Evolutionary conservation across 1,139 yeast genomes (phyloP), one percentile per base, ranked within the genome.

Genomic region (Debaryomyces singareniensis): DNA sequence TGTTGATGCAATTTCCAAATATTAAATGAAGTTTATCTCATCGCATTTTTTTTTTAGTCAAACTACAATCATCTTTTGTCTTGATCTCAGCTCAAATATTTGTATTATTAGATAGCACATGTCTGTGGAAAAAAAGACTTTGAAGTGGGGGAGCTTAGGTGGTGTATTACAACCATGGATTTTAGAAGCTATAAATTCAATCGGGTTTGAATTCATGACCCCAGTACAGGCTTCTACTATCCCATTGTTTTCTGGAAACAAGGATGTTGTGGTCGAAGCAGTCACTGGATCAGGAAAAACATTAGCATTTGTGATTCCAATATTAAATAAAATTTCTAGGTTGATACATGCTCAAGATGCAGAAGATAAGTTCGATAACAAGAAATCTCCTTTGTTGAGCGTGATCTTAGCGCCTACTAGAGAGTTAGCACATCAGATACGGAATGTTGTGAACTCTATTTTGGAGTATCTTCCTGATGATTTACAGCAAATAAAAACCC

Each of bases 281-380:
- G 96, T 87, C 2, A 91, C 98, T 0, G 98, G 98, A 0, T 87
- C 97, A 0, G 98, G 98, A 5, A 91, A 91, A 51, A 91, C 98
- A 0, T 56, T 89, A 20, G 85, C 97, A 3, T 91, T 83, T 55
- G 76, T 77, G 5, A 69, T 91, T 3, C 98, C 98, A 0, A 71
- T 87, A 2, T 51, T 89, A 15, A 91, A 87, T 44, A 75, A 75
- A 52, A 55, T 80, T 20, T 56, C 70, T 26, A 52, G 48, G 24
- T 38, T 51, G 12, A 38, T 56, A 28, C 35, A 55, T 20, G 49
- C 53, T 30, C 43, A 55, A 23, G 41, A 45, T 24, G 43, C 40
- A 13, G 49, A 38, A 13, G 49, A 42, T 13, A 44, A 46, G 6
- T 52, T 47, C 30, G 38, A 47, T 27, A 44, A 67, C 20, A 69